Base-by-base conservation (phyloP, 108 stramenopile genomes). In the Nannochloropsis gaditana region DNA sequence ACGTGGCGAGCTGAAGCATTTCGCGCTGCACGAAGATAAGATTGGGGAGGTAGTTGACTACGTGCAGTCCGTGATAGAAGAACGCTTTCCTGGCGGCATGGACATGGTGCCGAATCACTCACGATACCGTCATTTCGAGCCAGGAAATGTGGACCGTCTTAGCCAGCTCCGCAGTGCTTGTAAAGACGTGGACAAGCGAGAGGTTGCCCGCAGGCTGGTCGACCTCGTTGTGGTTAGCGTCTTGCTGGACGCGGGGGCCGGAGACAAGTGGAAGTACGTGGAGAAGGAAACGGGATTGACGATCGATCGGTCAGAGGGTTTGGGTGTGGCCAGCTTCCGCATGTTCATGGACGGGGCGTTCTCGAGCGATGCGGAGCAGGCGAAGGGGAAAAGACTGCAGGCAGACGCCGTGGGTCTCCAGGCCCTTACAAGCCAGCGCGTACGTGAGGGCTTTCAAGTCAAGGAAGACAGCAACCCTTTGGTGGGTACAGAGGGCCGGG, bases 241-340 rank as follows among this genome's bases (percentile, higher is more conserved):
- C 9, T 82, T 89, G 9, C 89, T 89, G 11, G 89, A 89, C 44
- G 89, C 89, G 5, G 84, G 73, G 11, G 44, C 1, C 1, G 82
- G 21, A 1, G 44, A 11, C 1, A 83, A 42, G 43, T 89, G 88
- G 88, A 81, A 82, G 41, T 89, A 89, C 85, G 79, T 42, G 79
- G 89, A 89, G 79, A 42, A 45, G 43, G 83, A 80, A 10, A 84
- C 85, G 4, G 83, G 80, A 6, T 45, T 86, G 44, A 83, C 59
- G 42, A 83, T 79, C 42, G 80, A 83, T 42, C 83, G 89, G 9
- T 85, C 84, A 82, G 89, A 89, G 59, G 89, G 89, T 42, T 85
- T 89, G 9, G 89, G 89, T n/a, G 89, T 89, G 19, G 89, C 89
- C 11, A 83, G 82, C 79, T 89, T 89, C 79, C 89, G 86, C 89